phyloP scores from a whole-genome alignment of 176 grass and related monocot genomes.

The Oryza nivara region DNA sequence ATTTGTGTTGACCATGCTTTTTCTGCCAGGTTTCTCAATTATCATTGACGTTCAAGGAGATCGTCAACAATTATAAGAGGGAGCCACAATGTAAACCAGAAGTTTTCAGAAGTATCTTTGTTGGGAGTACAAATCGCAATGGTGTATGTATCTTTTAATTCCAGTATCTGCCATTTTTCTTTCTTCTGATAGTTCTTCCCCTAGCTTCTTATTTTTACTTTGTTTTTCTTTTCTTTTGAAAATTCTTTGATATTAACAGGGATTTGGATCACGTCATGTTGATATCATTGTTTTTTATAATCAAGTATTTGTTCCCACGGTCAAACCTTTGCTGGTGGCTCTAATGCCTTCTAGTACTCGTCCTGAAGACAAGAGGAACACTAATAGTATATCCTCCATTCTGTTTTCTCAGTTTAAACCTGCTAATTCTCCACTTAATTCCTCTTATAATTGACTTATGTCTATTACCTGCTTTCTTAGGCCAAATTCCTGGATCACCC shows the following conservation, averaged over 20 bases:
- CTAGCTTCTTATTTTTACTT: constrained; percentile 25
- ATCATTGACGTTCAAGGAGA: constrained; percentile 70
- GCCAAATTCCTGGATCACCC: constrained; percentile 72
- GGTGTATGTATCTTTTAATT: constrained; percentile 40
- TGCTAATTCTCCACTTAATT: constrained; percentile 17
- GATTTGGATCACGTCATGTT: constrained; percentile 62
- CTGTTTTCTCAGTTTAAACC: constrained; percentile 35
- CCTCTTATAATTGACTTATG: constrained; percentile 32
- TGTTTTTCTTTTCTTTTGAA: constrained; percentile 25
- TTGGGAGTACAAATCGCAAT: constrained; percentile 61
- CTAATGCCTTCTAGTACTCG: constrained; percentile 49
- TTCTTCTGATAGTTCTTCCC: constrained; percentile 35
- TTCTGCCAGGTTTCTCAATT: constrained; percentile 67
- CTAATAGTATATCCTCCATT: constrained; percentile 55
- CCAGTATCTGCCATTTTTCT: constrained; percentile 7
- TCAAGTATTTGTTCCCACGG: constrained; percentile 83
- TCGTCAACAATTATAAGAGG: constrained; percentile 75
- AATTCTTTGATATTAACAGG: constrained; percentile 50
- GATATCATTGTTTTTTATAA: constrained; percentile 97
- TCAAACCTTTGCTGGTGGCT: constrained; percentile 75
- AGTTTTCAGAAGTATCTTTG: constrained; percentile 72
- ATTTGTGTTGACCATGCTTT: constrained; percentile 43
- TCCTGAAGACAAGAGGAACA: constrained; percentile 59
- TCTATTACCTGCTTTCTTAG: constrained; percentile 45
- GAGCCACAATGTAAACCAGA: constrained; percentile 88